Evolutionary conservation across 1,139 yeast genomes (phyloP).

Genomic region (Candida sp.): DNA sequence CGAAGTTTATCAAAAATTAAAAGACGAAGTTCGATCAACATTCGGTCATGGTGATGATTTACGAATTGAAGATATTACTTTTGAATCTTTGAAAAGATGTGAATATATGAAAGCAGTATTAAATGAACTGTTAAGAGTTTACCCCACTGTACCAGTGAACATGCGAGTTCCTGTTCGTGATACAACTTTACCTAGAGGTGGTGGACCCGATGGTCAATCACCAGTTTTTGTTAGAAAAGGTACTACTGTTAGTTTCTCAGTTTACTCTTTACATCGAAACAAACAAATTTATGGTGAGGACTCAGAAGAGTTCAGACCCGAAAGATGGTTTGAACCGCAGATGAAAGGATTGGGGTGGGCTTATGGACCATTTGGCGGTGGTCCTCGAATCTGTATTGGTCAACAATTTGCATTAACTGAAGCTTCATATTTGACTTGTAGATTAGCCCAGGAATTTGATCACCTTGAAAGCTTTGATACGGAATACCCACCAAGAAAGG

Average conservation of each 20-base stretch:
- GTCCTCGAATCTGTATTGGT: constrained; percentile 61
- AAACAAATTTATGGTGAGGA: constrained; percentile 43
- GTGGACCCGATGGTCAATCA: constrained; percentile 40
- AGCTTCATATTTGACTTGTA: constrained; percentile 42
- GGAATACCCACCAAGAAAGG: constrained; percentile 31
- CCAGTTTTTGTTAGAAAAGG: constrained; percentile 47
- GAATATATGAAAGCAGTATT: constrained; percentile 46
- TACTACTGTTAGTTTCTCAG: constrained; percentile 32
- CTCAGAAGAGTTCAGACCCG: constrained; percentile 42
- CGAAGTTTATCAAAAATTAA: constrained; percentile 33
- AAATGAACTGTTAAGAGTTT: constrained; percentile 48
- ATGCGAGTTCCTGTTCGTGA: constrained; percentile 40
- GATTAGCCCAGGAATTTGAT: constrained; percentile 34
- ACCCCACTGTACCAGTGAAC: constrained; percentile 53
- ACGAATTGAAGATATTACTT: constrained; percentile 24
- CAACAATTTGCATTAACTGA: constrained; percentile 60
- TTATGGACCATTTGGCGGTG: constrained; percentile 57
- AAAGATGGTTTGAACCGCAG: constrained; percentile 43
- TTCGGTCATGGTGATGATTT: constrained; percentile 31
- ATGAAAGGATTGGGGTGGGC: constrained; percentile 45
- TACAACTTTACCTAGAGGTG: constrained; percentile 53
- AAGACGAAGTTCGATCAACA: constrained; percentile 27
- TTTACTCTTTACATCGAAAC: constrained; percentile 42
- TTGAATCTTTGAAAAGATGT: constrained; percentile 48
- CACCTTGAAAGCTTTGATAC: constrained; percentile 10